Conservation (phyloP, 1,284 basidiomycete genomes). For the Quambalaria eucalypti region DNA sequence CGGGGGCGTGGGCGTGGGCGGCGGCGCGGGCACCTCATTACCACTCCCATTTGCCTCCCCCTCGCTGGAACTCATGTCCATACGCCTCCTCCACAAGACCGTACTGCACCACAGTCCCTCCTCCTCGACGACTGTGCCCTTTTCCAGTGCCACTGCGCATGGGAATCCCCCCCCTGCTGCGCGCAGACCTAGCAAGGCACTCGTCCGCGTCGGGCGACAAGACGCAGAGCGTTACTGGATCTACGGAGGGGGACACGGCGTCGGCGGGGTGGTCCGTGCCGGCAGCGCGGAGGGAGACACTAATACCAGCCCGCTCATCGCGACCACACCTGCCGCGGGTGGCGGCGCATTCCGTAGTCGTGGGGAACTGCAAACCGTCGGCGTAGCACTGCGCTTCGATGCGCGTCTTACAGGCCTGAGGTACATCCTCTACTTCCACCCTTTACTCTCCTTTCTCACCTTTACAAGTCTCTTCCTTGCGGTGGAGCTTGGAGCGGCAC, state of each 20-base stretch:
- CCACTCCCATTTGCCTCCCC: slow-evolving; percentile 4
- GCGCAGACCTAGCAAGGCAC: neutral
- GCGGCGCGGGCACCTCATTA: neutral
- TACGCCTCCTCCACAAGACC: slow-evolving; percentile 24
- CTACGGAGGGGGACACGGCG: slow-evolving; percentile 23
- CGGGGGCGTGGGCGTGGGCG: neutral
- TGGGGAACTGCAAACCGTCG: slow-evolving; percentile 36
- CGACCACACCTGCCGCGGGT: slow-evolving; percentile 8
- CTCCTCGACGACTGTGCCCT: neutral
- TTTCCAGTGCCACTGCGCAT: too few species aligned
- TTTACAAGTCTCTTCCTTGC: slow-evolving; percentile 36
- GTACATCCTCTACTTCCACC: slow-evolving; percentile 42
- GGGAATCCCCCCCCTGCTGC: neutral
- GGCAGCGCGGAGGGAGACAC: too few species aligned
- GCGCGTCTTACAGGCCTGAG: slow-evolving; percentile 36
- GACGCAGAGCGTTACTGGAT: slow-evolving; percentile 32
- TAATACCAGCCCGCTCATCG: slow-evolving; percentile 10
- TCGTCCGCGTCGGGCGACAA: slow-evolving; percentile 24
- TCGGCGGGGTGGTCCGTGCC: slow-evolving; percentile 6
- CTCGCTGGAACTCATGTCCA: slow-evolving; percentile 25
- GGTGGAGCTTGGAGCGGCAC: slow-evolving; percentile 37
- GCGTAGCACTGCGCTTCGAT: slow-evolving; percentile 35
- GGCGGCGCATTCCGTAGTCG: slow-evolving; percentile 20
- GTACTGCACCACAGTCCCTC: slow-evolving; percentile 16
- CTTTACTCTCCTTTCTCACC: slow-evolving; percentile 29